Evolutionary conservation across 306 rosid genomes (phyloP).

Genomic region (Trichosanthes truncata): DNA sequence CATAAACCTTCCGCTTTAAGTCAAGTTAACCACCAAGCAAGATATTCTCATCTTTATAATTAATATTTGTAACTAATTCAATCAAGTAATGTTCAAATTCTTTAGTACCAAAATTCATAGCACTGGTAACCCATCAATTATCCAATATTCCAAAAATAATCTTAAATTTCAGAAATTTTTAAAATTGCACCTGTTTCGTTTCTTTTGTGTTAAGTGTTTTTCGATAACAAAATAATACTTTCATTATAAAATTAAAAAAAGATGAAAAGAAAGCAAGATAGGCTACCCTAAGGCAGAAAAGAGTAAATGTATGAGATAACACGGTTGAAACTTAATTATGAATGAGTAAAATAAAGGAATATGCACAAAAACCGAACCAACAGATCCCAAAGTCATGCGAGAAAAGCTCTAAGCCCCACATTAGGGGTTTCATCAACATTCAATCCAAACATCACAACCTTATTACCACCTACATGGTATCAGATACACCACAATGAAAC

Average conservation of each 20-base stretch:
- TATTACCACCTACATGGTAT: background rate
- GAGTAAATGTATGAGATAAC: background rate
- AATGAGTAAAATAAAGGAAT: background rate
- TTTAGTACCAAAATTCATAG: background rate
- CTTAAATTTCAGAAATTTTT: background rate
- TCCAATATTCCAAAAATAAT: background rate
- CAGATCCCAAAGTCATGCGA: background rate
- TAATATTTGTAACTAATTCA: background rate
- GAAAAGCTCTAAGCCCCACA: constrained; percentile 2
- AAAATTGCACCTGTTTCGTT: background rate
- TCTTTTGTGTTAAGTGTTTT: background rate
- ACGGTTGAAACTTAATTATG: background rate
- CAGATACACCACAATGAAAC: background rate
- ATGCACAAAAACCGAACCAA: background rate
- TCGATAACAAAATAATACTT: background rate
- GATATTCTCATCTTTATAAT: background rate
- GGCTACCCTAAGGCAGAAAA: background rate
- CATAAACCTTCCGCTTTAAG: constrained; percentile 1
- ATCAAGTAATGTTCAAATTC: background rate
- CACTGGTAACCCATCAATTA: background rate
- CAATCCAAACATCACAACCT: background rate
- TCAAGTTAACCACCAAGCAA: background rate
- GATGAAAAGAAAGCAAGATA: background rate
- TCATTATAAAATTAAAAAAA: background rate
- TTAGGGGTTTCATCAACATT: background rate